Evolutionary conservation across 192 early-diverging fungal genomes (phyloP).

Genomic region (Coemansia sp.): DNA sequence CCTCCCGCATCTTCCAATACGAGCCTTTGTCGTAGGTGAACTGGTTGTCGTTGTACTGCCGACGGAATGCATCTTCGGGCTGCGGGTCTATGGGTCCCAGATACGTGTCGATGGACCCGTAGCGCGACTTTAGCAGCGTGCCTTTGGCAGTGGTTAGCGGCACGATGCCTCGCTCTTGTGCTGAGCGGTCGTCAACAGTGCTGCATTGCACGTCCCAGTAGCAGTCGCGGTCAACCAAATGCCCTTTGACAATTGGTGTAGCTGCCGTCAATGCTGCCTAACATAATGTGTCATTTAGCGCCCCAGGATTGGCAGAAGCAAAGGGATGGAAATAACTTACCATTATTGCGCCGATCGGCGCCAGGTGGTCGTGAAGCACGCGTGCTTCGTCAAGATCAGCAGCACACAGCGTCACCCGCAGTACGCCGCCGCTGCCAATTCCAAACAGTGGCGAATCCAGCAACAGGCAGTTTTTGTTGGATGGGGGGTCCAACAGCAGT

Average conservation of each 20-base stretch:
- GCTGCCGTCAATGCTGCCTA: conserved; percentile 84
- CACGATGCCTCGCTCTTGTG: conserved; percentile 81
- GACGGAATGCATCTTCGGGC: conserved; percentile 62
- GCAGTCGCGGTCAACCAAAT: conserved; percentile 90
- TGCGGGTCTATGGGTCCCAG: conserved; percentile 56
- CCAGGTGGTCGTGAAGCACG: conserved; percentile 90
- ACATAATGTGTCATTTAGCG: background rate
- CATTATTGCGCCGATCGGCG: conserved; percentile 89
- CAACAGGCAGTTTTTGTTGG: conserved; percentile 71
- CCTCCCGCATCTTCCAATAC: conserved; percentile 66
- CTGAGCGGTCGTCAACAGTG: conserved; percentile 88
- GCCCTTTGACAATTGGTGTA: conserved; percentile 90
- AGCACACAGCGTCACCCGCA: conserved; percentile 96
- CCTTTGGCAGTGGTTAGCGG: conserved; percentile 72
- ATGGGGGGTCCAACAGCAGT: conserved; percentile 12
- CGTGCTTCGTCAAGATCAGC: conserved; percentile 90
- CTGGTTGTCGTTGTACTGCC: conserved; percentile 87
- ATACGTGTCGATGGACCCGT: conserved; percentile 89
- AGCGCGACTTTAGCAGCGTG: conserved; percentile 89
- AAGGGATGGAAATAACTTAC: conserved; percentile 16
- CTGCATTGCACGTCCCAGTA: conserved; percentile 96
- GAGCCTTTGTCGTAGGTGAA: conserved; percentile 77
- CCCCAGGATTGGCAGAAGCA: background rate
- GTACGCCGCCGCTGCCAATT: conserved; percentile 88
- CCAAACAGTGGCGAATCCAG: conserved; percentile 97